Percentiles rank a stretch among this genome's conserved stretches.
phyloP scores from a whole-genome alignment of 164 flowering plant species.

The Aristolochia contorta region DNA sequence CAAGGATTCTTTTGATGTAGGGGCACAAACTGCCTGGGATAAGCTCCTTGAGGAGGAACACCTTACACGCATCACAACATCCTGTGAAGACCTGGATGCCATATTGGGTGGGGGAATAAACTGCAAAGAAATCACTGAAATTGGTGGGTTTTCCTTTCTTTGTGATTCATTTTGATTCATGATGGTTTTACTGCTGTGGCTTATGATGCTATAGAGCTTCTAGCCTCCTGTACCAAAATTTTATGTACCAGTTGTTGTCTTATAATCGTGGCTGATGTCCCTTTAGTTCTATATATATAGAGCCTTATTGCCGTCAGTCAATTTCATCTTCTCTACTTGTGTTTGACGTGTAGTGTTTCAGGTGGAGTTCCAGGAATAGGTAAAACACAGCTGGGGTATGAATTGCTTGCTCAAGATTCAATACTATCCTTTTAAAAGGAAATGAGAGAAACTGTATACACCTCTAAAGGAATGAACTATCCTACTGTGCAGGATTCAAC shows the following conservation, averaged over 20 bases:
- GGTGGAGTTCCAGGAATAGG: slow-evolving; percentile 99
- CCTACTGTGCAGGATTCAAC: slow-evolving; percentile 67
- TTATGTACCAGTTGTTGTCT: background rate
- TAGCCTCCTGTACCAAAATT: no score
- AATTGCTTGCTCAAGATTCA: slow-evolving; percentile 3
- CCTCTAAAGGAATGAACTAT: background rate
- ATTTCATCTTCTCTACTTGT: slow-evolving; percentile 5
- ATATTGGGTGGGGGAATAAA: slow-evolving; percentile 88
- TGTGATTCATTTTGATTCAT: background rate
- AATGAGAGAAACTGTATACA: background rate
- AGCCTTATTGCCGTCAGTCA: background rate
- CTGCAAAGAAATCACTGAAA: slow-evolving; percentile 89
- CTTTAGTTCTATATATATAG: background rate
- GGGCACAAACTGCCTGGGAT: slow-evolving; percentile 92
- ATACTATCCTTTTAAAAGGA: background rate
- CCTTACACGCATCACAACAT: slow-evolving; percentile 56
- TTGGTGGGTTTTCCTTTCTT: slow-evolving; percentile 43
- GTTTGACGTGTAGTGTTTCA: slow-evolving; percentile 23
- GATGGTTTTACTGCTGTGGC: background rate
- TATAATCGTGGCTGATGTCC: background rate
- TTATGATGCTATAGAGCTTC: no score
- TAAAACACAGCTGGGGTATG: slow-evolving; percentile 94
- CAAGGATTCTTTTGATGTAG: slow-evolving; percentile 18
- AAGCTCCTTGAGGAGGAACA: slow-evolving; percentile 66
- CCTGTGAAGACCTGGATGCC: slow-evolving; percentile 64